Evolutionary conservation across 1,284 basidiomycete genomes (phyloP), one percentile per base, ranked within the genome.

Genomic region (Leucoagaricus sp.): DNA sequence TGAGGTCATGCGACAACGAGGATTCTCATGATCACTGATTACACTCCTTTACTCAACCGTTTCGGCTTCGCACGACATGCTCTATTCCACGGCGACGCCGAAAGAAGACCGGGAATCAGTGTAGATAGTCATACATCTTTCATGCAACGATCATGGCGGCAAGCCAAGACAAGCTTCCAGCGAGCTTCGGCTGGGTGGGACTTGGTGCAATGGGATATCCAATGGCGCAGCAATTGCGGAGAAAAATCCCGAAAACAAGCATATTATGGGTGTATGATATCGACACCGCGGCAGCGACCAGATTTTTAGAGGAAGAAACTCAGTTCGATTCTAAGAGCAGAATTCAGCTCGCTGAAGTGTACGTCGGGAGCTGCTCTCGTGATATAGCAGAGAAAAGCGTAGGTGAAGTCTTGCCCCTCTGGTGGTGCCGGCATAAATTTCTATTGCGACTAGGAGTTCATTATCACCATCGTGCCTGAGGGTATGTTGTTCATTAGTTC

Each of bases 131-230:
- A n/a, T n/a, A n/a, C n/a, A 15, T 31, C 17, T 17, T 13, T 12
- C 29, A 40, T 29, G n/a, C 26, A 26, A 12, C 23, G 17, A 47
- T 17, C 5, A 34, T 19, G 38, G 49, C 49, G 53, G 9, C 25
- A 17, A 42, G 33, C 29, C 25, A 55, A 29, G 40, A 29, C 34
- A 15, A 12, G 23, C 19, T 57, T 26, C 55, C 55, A 13, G 31
- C 36, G 10, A 33, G 50, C 26, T 69, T 74, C 52, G 74, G 74
- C 57, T 75, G 72, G 72, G 66, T 76, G 33, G 74, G 73, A 23
- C 62, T 75, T 6, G 74, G 74, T 9, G 73, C 73, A 2, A 76
- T 77, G 74, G 74, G 74, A 4, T 74, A 71, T 61, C 75, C 74
- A 0, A 76, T 77, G 75, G 73, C 72, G 2, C 59, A 60, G 19